These are phyloP conservation scores for Chytriomyces sp. DNA, from an alignment of 192 early-diverging fungal genomes.

Conservation along the genomic window DNA sequence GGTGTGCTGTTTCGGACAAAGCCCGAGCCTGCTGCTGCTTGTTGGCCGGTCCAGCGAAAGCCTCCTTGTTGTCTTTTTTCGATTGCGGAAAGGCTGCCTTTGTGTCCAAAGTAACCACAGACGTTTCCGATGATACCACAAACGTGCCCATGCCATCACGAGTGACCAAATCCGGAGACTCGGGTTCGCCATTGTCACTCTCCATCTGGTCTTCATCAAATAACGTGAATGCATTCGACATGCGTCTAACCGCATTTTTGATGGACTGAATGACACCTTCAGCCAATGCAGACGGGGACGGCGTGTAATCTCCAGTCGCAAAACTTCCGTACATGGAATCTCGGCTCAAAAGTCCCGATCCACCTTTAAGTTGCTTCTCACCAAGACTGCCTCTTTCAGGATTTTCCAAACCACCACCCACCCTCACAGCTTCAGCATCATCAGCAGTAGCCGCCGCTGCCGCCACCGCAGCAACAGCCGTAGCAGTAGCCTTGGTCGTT, in stretches of 20 bases:
- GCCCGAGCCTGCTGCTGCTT: neutral
- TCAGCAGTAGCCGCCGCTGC: too few species aligned
- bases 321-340: neutral
- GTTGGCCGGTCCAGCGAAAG: neutral
- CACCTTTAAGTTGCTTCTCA: neutral
- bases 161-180: neutral
- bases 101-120: too few species aligned
- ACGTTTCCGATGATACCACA: neutral
- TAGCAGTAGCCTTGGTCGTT: neutral
- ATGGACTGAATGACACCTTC: constrained; percentile 32
- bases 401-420: neutral
- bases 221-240: constrained; percentile 13
- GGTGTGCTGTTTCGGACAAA: neutral
- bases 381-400: neutral
- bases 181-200: neutral
- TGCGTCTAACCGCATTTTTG: constrained; percentile 1
- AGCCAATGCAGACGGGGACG: constrained; percentile 9
- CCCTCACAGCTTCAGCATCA: too few species aligned
- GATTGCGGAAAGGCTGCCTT: too few species aligned
- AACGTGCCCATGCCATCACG: neutral
- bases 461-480: neutral
- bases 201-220: constrained; percentile 20
- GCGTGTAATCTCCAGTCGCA: neutral
- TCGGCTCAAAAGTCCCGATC: too few species aligned
- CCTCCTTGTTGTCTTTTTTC: too few species aligned